Percentiles rank a stretch among this genome's conserved stretches.
Conservation (phyloP, 1,139 yeast genomes). For the Dujonia santamariae region DNA sequence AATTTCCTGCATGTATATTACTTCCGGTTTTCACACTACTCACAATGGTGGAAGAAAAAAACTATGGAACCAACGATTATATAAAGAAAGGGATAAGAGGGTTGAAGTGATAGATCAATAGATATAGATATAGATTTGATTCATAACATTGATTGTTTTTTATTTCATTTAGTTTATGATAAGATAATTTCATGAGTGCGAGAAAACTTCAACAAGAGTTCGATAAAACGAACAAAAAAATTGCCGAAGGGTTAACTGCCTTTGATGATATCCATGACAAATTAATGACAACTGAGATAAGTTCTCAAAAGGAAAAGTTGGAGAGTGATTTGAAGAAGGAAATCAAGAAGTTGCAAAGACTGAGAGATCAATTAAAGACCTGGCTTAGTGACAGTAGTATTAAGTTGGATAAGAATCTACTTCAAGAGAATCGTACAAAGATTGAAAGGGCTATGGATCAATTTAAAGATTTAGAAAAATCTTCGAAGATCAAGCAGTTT, state of each 20-base stretch:
- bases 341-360: conserved; percentile 90
- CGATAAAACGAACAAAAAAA: conserved; percentile 93
- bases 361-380: conserved; percentile 92
- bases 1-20: too few species aligned
- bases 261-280: conserved; percentile 89
- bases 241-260: conserved; percentile 84
- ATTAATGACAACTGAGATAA: conserved; percentile 75
- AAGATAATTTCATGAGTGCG: conserved; percentile 49
- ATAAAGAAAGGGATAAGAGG: not conserved
- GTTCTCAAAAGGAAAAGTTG: conserved; percentile 89
- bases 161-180: too few species aligned
- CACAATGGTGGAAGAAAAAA: too few species aligned
- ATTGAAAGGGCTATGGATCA: conserved; percentile 96
- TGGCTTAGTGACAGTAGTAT: conserved; percentile 94
- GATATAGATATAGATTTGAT: not conserved
- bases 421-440: conserved; percentile 76
- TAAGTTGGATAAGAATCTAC: conserved; percentile 73
- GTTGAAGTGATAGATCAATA: too few species aligned
- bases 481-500: conserved; percentile 93
- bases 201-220: conserved; percentile 68
- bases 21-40: too few species aligned
- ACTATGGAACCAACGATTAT: too few species aligned
- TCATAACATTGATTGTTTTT: not conserved
- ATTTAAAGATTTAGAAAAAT: conserved; percentile 91
- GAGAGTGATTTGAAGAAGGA: conserved; percentile 94